Base-by-base conservation (phyloP, 208 protist species). In the Trypanosomatidae sp. region DNA sequence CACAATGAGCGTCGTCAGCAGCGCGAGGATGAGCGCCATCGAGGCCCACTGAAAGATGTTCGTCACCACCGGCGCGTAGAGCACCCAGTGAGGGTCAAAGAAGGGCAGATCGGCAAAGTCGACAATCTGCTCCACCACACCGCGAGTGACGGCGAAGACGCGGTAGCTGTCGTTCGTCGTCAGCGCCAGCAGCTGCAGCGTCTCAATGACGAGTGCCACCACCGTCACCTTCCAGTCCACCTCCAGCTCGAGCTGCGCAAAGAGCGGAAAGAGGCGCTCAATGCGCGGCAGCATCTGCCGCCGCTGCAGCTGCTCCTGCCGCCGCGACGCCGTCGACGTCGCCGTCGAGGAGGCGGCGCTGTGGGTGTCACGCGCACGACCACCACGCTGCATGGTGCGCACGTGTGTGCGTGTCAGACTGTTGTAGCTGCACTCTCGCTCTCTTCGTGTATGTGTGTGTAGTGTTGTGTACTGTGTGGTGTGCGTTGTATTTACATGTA, bases 171-270 rank as follows among this genome's bases (percentile, higher is more conserved):
- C n/a, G 30, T 35, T 35, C n/a, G 30, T 35, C 11, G n/a, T 37
- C 33, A 68, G 38, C 11, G 19, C 44, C 26, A 60, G 43, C 27
- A 57, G 33, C 44, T 53, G 49, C 46, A 61, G 28, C 6, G 58
- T 35, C 30, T 35, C 30, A 35, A 35, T 35, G n/a, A 35, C 11
- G 11, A 35, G n/a, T 15, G 11, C 30, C 11, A 35, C n/a, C 30
- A 35, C 30, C 11, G 30, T 35, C 11, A 35, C 11, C n/a, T 35
- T 35, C n/a, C 30, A 35, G 30, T 35, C 30, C 11, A 35, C n/a
- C n/a, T 35, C 11, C 30, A 35, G 11, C 30, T 35, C 30, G n/a
- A 35, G n/a, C n/a, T 35, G 30, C 30, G n/a, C 11, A n/a, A 35
- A 35, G 11, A 35, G 11, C 11, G 30, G 30, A 35, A 35, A 35